Conservation (phyloP, 371 early-diverging fungal species). For the Circinella minor region DNA sequence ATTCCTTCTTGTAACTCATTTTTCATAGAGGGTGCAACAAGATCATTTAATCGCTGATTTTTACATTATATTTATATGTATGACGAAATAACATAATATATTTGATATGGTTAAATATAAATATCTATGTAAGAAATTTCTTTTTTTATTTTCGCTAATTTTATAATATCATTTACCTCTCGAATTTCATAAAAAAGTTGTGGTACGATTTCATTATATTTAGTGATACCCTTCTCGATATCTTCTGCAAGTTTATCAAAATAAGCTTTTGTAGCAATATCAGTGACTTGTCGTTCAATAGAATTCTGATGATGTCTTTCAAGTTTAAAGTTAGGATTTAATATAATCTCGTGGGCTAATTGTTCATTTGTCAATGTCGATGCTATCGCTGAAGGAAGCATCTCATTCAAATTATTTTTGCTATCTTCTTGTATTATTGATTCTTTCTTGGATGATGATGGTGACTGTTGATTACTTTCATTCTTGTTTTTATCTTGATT, state of each 20-base stretch:
- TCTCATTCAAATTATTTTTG: no score
- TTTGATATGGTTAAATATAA: not conserved
- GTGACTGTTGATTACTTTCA: no score
- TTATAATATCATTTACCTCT: conserved; percentile 11
- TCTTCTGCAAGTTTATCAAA: conserved; percentile 62
- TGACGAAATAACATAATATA: not conserved
- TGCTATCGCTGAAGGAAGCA: not conserved
- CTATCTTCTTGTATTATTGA: not conserved
- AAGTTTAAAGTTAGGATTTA: conserved; percentile 78
- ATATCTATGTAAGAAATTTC: no score
- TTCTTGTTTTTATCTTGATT: no score
- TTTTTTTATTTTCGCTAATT: no score
- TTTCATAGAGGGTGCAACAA: conserved; percentile 24
- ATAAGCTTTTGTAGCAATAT: conserved; percentile 64
- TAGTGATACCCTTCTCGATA: conserved; percentile 43
- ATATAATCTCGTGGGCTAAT: conserved; percentile 77
- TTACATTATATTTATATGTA: not conserved
- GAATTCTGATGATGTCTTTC: conserved; percentile 31
- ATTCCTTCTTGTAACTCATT: conserved; percentile 55
- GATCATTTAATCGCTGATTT: conserved; percentile 29
- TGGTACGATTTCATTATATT: conserved; percentile 31
- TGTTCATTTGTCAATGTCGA: conserved; percentile 55
- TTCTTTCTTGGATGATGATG: not conserved
- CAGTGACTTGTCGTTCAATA: conserved; percentile 55
- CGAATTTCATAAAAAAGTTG: conserved; percentile 59